phyloP scores from a whole-genome alignment of 169 alveolate species.

The Hepatocystis sp. region DNA sequence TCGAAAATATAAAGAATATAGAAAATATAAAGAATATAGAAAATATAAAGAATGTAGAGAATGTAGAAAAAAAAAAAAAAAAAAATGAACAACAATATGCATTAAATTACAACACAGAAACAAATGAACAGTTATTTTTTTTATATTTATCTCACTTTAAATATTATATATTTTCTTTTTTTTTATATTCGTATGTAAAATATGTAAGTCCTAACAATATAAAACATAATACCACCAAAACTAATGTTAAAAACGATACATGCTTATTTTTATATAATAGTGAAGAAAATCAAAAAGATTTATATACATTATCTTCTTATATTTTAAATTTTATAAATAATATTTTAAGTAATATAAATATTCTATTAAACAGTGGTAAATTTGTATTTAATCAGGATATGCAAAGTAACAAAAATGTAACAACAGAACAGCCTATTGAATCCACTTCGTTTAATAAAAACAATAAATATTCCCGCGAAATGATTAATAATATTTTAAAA shows the following conservation, averaged over 20 bases:
- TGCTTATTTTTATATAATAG: conserved; percentile 18
- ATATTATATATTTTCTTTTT: conserved; percentile 52
- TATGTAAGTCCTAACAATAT: not conserved
- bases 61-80: not conserved
- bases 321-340: conserved; percentile 13
- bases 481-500: conserved; percentile 34
- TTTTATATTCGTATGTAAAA: conserved; percentile 32
- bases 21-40: too few relatives aligned
- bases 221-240: not conserved
- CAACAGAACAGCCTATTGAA: too few relatives aligned
- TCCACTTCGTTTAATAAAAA: too few relatives aligned
- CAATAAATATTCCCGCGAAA: not conserved
- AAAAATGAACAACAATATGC: not conserved
- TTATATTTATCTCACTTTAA: conserved; percentile 51
- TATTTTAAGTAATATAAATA: conserved; percentile 9
- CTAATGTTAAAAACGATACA: not conserved
- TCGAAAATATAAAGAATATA: too few relatives aligned
- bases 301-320: conserved; percentile 4
- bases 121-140: conserved; percentile 38
- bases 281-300: conserved; percentile 37
- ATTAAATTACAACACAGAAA: too few relatives aligned
- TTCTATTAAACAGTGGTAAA: not conserved
- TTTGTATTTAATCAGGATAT: not conserved
- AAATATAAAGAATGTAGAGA: not conserved
- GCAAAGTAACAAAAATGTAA: not conserved